Evolutionary conservation across 768 basidiomycete species (phyloP), one percentile per base, ranked within the genome.

Genomic region (Crucibulum laeve): DNA sequence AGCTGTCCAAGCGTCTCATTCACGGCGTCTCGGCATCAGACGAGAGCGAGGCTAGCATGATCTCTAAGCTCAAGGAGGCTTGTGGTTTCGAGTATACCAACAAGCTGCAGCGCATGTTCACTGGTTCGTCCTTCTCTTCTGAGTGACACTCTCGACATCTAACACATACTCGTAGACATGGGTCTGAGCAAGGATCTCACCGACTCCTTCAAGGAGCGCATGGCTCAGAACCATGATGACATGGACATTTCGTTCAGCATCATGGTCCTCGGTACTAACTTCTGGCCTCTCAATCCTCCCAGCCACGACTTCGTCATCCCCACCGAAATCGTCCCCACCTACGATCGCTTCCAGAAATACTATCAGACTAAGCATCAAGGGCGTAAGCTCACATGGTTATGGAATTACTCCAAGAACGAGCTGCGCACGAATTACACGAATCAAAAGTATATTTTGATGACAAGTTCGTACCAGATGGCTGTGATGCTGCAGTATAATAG

Each of bases 11-110:
- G 60, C 92, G 96, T 49, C 81, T 99, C 32, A 94, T 99, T 51
- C 85, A 91, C 50, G 82, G 83, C 18, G 83, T 90, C 19, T 97
- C 93, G 8, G 91, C 93, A 3, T 98, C 95, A 3, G 96, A 98
- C 54, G 96, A 99, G 66, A 85, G 85, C 24, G 96, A 99, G 60
- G 88, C 91, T 21, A 94, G 90, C 64, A 99, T 99, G 96, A 98
- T 99, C 52, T 90, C 93, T 40, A 98, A 98, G 67, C 68, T 99
- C 53, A 99, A 98, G 74, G 96, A 96, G 57, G 90, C 91, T 18
- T 97, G 92, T 53, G 96, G 96, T 53, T 96, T 95, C 74, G 96
- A 98, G 58, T 99, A 98, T 64, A 98, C 96, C 40, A 91, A 89
- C 74, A 98, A 98, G 64, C 75, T 99, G 37, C 91, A 94, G 60